These are phyloP conservation scores for Candida parachauliodes DNA, from an alignment of 805 yeast species.

Conservation along the genomic window DNA sequence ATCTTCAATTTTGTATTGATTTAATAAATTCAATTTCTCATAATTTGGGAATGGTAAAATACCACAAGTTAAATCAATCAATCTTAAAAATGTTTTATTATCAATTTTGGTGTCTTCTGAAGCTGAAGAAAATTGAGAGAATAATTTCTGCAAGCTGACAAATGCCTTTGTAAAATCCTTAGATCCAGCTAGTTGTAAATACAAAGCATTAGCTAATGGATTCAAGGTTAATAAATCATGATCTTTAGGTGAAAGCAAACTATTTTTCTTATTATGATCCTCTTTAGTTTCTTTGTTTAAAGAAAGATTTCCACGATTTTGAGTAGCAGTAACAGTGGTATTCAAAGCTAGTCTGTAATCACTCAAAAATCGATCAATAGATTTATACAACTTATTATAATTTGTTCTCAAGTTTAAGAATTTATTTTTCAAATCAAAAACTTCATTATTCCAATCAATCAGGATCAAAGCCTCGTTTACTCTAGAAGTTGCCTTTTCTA, in stretches of 20 bases:
- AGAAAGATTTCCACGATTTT: constrained; percentile 8
- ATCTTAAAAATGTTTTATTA: constrained; percentile 23
- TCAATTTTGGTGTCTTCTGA: constrained; percentile 17
- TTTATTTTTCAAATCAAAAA: constrained; percentile 15
- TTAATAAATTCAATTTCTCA: constrained; percentile 39
- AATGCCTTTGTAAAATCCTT: constrained; percentile 46
- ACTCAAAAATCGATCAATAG: constrained; percentile 37
- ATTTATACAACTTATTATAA: constrained; percentile 22
- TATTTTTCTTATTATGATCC: constrained; percentile 5
- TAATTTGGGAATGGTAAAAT: constrained; percentile 48
- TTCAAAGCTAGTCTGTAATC: constrained; percentile 34
- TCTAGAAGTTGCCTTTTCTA: constrained; percentile 8
- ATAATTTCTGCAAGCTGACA: constrained; percentile 34
- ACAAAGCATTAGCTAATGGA: constrained; percentile 59
- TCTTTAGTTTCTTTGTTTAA: constrained; percentile 15
- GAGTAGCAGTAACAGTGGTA: constrained; percentile 6
- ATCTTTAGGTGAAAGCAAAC: constrained; percentile 11
- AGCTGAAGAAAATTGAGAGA: constrained; percentile 19
- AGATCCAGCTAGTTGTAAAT: constrained; percentile 49
- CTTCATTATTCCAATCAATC: constrained; percentile 21
- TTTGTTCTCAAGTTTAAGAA: constrained; percentile 18
- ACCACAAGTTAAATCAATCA: constrained; percentile 46
- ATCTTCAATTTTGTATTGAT: constrained; percentile 25
- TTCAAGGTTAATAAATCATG: constrained; percentile 45
- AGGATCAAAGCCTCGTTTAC: constrained; percentile 25